Conservation (phyloP, 129 eudicot species). For the Arctium minus region DNA sequence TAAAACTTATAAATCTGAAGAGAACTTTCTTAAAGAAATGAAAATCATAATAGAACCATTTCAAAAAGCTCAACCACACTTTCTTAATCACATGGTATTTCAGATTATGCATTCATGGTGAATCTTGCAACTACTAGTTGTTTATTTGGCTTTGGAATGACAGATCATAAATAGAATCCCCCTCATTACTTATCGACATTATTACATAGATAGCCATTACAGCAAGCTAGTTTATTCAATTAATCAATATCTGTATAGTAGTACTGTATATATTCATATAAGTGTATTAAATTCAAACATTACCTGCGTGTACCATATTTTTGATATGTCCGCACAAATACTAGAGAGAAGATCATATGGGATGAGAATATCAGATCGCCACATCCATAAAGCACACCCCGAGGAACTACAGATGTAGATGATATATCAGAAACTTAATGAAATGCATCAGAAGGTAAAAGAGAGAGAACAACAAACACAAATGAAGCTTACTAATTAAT, state of each 20-base stretch:
- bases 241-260: background rate
- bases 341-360: slow-evolving; percentile 91
- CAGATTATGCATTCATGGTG: background rate
- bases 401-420: slow-evolving; percentile 56
- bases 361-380: slow-evolving; percentile 93
- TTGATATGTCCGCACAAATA: slow-evolving; percentile 88
- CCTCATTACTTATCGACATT: background rate
- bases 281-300: background rate
- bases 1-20: background rate
- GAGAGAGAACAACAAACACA: background rate
- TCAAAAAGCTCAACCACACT: background rate
- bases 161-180: background rate
- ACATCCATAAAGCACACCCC: slow-evolving; percentile 89
- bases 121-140: background rate
- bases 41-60: background rate
- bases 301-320: slow-evolving; percentile 90
- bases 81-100: background rate
- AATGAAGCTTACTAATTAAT: slow-evolving; percentile 48
- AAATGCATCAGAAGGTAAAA: background rate
- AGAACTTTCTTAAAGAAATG: background rate
- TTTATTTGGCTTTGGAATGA: background rate
- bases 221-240: background rate
- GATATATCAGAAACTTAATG: slow-evolving; percentile 11
- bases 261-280: no score
- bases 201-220: background rate